Base-by-base conservation (phyloP, 1,284 basidiomycete species). In the Cutaneotrichosporon sp. region DNA sequence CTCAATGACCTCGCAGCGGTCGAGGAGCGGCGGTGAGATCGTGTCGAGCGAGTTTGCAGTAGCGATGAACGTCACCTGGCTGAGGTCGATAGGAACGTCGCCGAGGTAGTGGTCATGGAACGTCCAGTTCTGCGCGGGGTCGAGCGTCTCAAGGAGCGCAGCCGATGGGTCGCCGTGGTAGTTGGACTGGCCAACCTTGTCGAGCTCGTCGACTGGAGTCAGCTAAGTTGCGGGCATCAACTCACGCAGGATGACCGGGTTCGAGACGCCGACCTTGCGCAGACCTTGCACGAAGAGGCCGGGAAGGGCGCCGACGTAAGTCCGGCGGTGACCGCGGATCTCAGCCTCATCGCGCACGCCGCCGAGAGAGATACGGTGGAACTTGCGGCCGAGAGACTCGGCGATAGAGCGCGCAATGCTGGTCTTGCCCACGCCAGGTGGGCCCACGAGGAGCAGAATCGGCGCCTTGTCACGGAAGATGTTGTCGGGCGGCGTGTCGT, bases 271-370 rank as follows among this genome's bases (percentile, higher is more conserved):
- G 10, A 97, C 93, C 66, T 94, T 89, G 81, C 97, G 96, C 64
- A 98, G 82, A 1, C 93, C 95, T 78, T 97, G 94, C 46, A 97
- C 96, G 60, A 97, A 93, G 83, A 97, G 94, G 46, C 96, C 95
- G 0, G 96, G 96, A 60, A 98, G 85, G 0, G 93, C 92, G 47
- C 90, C 90, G 65, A 72, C 76, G 59, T 77, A 97, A 38, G 96
- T 99, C 73, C 96, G 83, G 70, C 96, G 84, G 79, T 99, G 96
- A 1, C 96, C 96, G 81, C 97, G 95, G 76, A 99, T 97, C 84
- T 98, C 96, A 53, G 96, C 96, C 6, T 97, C 94, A 74, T 98
- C 96, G 61, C 92, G 91, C 70, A 99, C 82, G 8, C 96, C 94
- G 67, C 96, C 96, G 5, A 98, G 93, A 14, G 91, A 93, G 82